Conservation (phyloP, 192 early-diverging fungal genomes). For the Pilobolus umbonatus region DNA sequence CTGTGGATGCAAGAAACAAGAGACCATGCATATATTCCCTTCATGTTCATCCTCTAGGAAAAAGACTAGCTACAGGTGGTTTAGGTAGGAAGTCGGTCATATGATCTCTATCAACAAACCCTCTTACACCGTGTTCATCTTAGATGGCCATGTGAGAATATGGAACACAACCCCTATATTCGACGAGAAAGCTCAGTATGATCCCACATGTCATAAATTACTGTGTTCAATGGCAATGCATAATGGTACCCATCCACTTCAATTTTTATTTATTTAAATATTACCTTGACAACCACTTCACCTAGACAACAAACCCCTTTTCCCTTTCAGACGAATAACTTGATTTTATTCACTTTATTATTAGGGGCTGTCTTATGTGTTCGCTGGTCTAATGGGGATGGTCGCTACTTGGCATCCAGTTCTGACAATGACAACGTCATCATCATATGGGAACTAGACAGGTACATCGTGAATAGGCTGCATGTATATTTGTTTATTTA, state of each 20-base stretch:
- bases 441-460: conserved; percentile 84
- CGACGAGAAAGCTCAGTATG: conserved; percentile 42
- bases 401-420: conserved; percentile 78
- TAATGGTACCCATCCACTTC: conserved; percentile 50
- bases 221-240: conserved; percentile 80
- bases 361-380: conserved; percentile 83
- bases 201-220: conserved; percentile 51
- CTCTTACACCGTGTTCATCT: background rate
- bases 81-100: conserved; percentile 46
- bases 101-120: background rate
- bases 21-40: conserved; percentile 75
- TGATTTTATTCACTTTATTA: background rate
- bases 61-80: conserved; percentile 79
- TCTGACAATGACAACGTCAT: conserved; percentile 88
- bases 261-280: background rate
- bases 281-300: too few relatives aligned
- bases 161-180: conserved; percentile 74
- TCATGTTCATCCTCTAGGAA: conserved; percentile 80
- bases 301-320: background rate
- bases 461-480: conserved; percentile 17
- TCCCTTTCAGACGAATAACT: background rate
- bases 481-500: background rate
- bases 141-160: conserved; percentile 85
- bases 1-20: conserved; percentile 38
- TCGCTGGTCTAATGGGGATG: conserved; percentile 70